These are phyloP conservation scores for Fraxinus platypoda DNA, from an alignment of 305 asterid species.

Conservation along the genomic window DNA sequence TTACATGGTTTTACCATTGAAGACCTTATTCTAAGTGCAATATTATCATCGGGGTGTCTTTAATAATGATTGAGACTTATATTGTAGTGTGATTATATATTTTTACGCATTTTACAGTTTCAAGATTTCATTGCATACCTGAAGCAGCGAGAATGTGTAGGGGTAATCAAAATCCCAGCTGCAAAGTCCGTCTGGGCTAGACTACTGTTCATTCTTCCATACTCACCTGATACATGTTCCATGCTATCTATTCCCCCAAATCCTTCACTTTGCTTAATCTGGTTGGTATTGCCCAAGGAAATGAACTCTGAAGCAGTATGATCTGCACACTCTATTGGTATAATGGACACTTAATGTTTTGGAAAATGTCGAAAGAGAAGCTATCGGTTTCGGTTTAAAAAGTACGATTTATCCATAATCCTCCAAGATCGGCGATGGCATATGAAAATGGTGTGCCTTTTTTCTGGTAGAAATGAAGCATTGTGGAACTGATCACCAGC, in stretches of 20 bases:
- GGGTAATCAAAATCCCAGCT: conserved; percentile 86
- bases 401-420: not conserved
- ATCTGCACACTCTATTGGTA: conserved; percentile 5
- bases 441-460: no score
- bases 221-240: conserved; percentile 66
- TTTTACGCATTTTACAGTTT: conserved; percentile 49
- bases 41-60: no score
- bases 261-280: conserved; percentile 69
- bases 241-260: conserved; percentile 74
- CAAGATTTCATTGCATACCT: conserved; percentile 77
- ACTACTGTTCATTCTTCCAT: conserved; percentile 78
- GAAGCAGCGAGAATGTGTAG: conserved; percentile 96
- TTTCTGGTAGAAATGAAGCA: no score
- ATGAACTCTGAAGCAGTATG: conserved; percentile 54
- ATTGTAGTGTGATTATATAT: not conserved
- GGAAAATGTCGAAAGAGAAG: not conserved
- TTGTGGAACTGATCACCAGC: no score
- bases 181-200: conserved; percentile 75
- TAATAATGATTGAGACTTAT: not conserved
- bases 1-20: not conserved
- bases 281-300: conserved; percentile 83
- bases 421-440: not conserved
- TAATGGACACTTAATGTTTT: not conserved
- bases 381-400: not conserved
- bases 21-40: not conserved